Percentiles rank a stretch among this genome's conserved stretches.
Evolutionary conservation across 768 basidiomycete genomes (phyloP).

Genomic region (Piloderma croceum): DNA sequence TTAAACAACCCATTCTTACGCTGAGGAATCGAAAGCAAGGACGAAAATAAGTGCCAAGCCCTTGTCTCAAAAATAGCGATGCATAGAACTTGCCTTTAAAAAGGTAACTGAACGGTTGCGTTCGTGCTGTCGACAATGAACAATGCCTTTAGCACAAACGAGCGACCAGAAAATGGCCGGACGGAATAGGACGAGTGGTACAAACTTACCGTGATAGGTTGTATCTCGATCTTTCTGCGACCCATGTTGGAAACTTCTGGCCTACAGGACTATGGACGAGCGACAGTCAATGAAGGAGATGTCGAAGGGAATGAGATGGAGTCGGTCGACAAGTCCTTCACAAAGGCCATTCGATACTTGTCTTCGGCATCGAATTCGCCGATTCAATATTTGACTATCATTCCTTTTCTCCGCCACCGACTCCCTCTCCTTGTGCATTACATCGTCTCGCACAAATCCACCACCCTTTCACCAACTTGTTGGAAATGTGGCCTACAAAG

Average conservation of each 20-base stretch:
- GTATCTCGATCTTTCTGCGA: slow-evolving; percentile 76
- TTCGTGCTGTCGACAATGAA: slow-evolving; percentile 66
- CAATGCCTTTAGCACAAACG: too few species aligned
- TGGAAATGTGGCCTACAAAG: too few species aligned
- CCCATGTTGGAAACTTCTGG: slow-evolving; percentile 41
- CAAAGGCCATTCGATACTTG: too few species aligned
- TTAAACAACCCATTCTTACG: slow-evolving; percentile 89
- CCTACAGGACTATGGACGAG: background rate
- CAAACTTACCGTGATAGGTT: slow-evolving; percentile 66
- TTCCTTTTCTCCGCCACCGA: too few species aligned
- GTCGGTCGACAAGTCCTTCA: too few species aligned
- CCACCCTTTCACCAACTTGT: too few species aligned
- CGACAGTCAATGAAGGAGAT: too few species aligned
- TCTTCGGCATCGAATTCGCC: too few species aligned
- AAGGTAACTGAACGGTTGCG: slow-evolving; percentile 89
- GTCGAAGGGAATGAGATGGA: too few species aligned
- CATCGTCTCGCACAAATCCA: too few species aligned
- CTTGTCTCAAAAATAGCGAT: slow-evolving; percentile 54
- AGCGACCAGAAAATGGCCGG: slow-evolving; percentile 26
- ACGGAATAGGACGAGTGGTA: slow-evolving; percentile 10
- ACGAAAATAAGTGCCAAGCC: slow-evolving; percentile 27
- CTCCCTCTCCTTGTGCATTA: too few species aligned
- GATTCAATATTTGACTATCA: too few species aligned
- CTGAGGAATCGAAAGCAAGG: slow-evolving; percentile 31
- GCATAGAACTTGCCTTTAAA: slow-evolving; percentile 61